Base-by-base conservation (phyloP, 2,329 filamentous ascomycete genomes). In the Neofusicoccum umdonicola region DNA sequence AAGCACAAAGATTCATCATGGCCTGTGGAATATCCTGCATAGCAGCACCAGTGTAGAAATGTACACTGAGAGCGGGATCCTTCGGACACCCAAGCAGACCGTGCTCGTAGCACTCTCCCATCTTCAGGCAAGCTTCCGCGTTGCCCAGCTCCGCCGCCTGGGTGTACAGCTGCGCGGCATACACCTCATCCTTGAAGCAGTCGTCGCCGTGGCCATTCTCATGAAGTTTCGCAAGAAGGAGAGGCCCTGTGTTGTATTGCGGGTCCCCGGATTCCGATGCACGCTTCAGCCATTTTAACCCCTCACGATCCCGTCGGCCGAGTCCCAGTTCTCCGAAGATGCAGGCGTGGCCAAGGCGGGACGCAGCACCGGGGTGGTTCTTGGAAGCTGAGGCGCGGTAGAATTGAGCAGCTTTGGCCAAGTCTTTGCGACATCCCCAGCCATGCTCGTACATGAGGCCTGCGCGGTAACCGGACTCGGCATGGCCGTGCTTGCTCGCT, bases 1-100 rank as follows among this genome's bases (percentile, higher is more conserved):
- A 99, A 11, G 95, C 95, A 78, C 95, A 99, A 8, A 99, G 83
- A 4, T 94, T 94, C 93, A 99, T 97, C 93, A 98, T 98, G 54
- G 93, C 94, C 54, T 88, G 85, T 0, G 93, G 84, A 72, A 97
- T 90, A 1, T 92, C 92, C 51, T 85, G 84, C 72, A 96, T 91
- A 2, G 95, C 95, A 12, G 95, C 94, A 31, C 89, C 90, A 1
- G 94, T 99, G 80, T 99, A 99, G 75, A 97, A 99, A 77, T 99
- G 95, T 9, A 99, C 93, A 68, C 93, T 97, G 62, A 99, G 82
- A 1, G 93, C 92, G 1, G 95, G 92, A 75, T 99, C 95, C 61
- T 89, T 88, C 0, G 95, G 95, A 73, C 95, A 99, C 69, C 86
- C 88, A 64, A 98, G 83, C 68, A 88, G 87, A 13, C 95, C 95